Percentiles rank a stretch among this genome's conserved stretches.
Evolutionary conservation across 805 yeast species (phyloP).

Genomic region (Jamesozyma jinghongensis): DNA sequence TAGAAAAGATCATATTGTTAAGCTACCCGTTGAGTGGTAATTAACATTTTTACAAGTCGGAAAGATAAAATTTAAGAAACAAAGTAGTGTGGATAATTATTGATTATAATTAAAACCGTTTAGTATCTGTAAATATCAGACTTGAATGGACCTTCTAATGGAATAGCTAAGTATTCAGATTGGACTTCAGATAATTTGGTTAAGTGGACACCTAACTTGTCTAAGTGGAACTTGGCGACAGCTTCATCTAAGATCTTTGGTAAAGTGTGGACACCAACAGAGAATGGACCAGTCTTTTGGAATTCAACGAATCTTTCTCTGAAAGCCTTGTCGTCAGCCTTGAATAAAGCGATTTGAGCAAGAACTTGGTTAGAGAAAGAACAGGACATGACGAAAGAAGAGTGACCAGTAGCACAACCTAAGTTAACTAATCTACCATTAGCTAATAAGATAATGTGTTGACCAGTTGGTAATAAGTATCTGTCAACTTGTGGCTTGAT

Average conservation of each 20-base stretch:
- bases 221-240: constrained; percentile 94
- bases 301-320: constrained; percentile 78
- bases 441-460: constrained; percentile 91
- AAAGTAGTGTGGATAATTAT: background rate
- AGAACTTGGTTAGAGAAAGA: constrained; percentile 99
- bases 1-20: background rate
- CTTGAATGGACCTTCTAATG: constrained; percentile 94
- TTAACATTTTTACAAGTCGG: background rate
- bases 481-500: constrained; percentile 99
- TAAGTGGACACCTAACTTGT: constrained; percentile 85
- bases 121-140: constrained; percentile 97
- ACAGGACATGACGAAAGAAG: constrained; percentile 98
- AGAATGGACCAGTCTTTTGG: constrained; percentile 84
- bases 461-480: constrained; percentile 79
- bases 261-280: constrained; percentile 85
- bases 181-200: constrained; percentile 68
- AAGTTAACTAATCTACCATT: constrained; percentile 99
- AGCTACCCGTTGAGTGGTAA: constrained; percentile 1
- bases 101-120: constrained; percentile 11
- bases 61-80: background rate
- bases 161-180: constrained; percentile 90
- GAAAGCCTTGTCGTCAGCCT: constrained; percentile 74
- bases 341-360: constrained; percentile 97
- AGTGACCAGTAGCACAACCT: constrained; percentile 99
- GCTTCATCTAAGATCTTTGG: constrained; percentile 99